These are phyloP conservation scores for Phytophthora lateralis DNA, from an alignment of 352 stramenopile species.

Conservation along the genomic window DNA sequence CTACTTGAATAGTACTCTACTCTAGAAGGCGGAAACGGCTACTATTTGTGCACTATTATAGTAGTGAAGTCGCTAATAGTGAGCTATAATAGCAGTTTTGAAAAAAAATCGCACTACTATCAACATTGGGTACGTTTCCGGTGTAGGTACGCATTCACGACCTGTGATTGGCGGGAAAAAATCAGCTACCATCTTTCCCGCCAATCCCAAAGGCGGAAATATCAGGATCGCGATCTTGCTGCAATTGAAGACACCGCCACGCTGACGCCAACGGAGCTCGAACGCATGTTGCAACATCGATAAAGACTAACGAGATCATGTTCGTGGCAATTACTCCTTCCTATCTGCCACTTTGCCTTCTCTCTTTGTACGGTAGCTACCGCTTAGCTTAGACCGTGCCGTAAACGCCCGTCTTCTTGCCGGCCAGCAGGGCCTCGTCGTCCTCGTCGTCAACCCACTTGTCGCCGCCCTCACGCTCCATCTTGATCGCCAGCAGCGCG, in stretches of 20 bases:
- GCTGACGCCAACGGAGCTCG: too few relatives aligned
- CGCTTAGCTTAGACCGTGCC: slow-evolving; percentile 29
- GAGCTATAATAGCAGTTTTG: too few relatives aligned
- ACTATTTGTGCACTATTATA: too few relatives aligned
- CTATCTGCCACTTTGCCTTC: not conserved
- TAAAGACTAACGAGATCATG: not conserved
- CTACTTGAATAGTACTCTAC: too few relatives aligned
- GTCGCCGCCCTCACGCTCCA: slow-evolving; percentile 51
- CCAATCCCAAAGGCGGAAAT: not conserved
- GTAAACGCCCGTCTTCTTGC: slow-evolving; percentile 27
- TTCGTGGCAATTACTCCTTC: not conserved
- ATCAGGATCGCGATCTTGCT: not conserved
- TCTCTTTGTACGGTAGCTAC: too few relatives aligned
- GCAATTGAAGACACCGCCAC: not conserved
- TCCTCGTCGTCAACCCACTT: slow-evolving; percentile 34
- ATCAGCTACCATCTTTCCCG: slow-evolving; percentile 14
- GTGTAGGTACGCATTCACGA: slow-evolving; percentile 5
- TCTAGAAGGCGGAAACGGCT: too few relatives aligned
- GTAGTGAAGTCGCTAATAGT: too few relatives aligned
- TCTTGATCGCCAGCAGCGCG: slow-evolving; percentile 56
- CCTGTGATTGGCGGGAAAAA: slow-evolving; percentile 14
- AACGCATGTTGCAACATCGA: not conserved
- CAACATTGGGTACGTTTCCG: too few relatives aligned
- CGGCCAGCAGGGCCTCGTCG: slow-evolving; percentile 23
- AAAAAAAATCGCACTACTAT: too few relatives aligned